phyloP scores from a whole-genome alignment of 805 yeast genomes.

The Schwanniomyces sp. region DNA sequence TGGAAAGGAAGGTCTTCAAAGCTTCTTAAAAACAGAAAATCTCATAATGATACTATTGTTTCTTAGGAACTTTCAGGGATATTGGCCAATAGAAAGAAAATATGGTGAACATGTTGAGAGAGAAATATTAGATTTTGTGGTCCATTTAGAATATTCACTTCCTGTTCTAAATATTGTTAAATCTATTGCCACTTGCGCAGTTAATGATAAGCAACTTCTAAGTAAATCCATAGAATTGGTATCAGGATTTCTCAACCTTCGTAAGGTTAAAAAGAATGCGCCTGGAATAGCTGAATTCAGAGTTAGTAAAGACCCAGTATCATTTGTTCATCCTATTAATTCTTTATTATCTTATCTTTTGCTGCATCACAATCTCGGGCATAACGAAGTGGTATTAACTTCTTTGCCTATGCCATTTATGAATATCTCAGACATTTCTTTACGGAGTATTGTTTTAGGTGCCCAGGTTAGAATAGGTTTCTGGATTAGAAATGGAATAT shows the following conservation, averaged over 20 bases:
- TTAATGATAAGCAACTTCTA: constrained; percentile 13
- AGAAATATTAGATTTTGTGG: constrained; percentile 51
- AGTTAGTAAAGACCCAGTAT: constrained; percentile 50
- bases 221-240: constrained; percentile 32
- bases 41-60: constrained; percentile 44
- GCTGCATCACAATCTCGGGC: constrained; percentile 27
- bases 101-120: constrained; percentile 68
- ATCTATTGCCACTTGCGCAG: constrained; percentile 22
- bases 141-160: constrained; percentile 50
- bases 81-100: constrained; percentile 55
- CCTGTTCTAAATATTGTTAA: constrained; percentile 44
- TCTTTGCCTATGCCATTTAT: constrained; percentile 34
- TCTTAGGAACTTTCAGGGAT: constrained; percentile 58
- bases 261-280: constrained; percentile 19
- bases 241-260: constrained; percentile 26
- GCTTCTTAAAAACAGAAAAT: constrained; percentile 32
- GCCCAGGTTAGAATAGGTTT: constrained; percentile 63
- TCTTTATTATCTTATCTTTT: constrained; percentile 51
- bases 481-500: constrained; percentile 74
- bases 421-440: constrained; percentile 53
- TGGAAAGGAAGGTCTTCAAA: constrained; percentile 11
- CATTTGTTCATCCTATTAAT: constrained; percentile 62
- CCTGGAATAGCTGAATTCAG: constrained; percentile 34
- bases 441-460: constrained; percentile 60
- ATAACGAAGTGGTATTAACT: constrained; percentile 12